These are phyloP conservation scores for Gentiana dahurica DNA, from an alignment of 257 asterid genomes.

Conservation along the genomic window DNA sequence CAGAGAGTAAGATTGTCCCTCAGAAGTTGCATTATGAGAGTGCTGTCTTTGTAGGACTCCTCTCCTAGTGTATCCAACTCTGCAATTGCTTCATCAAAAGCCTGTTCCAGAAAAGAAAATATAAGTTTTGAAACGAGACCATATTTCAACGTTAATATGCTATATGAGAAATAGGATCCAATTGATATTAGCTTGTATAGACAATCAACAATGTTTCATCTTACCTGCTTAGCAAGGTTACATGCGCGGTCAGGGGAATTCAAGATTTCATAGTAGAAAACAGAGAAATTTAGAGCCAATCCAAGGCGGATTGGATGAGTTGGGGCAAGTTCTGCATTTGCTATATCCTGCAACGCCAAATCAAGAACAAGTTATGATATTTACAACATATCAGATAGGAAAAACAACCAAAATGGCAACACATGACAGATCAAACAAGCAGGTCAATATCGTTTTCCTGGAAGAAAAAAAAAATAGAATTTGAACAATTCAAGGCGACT, in stretches of 20 bases:
- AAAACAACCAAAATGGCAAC: no score
- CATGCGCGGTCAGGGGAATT: constrained; percentile 92
- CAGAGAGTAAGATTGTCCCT: constrained; percentile 80
- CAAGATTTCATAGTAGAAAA: constrained; percentile 78
- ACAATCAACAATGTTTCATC: no score
- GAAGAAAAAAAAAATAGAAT: no score
- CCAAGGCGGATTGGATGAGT: constrained; percentile 89
- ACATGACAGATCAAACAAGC: not conserved
- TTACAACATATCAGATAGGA: not conserved
- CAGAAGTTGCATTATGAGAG: constrained; percentile 85
- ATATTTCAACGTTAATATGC: no score
- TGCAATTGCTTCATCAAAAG: constrained; percentile 86
- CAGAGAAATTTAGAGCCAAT: constrained; percentile 82
- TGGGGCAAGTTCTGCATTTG: constrained; percentile 69
- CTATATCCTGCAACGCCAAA: constrained; percentile 48
- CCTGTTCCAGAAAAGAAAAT: constrained; percentile 21
- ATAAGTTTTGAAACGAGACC: no score
- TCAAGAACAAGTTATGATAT: not conserved
- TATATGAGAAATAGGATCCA: no score
- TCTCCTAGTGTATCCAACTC: constrained; percentile 87
- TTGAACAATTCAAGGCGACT: no score
- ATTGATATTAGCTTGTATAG: no score
- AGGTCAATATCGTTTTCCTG: no score
- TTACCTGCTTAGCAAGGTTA: constrained; percentile 73
- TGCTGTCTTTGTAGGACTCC: constrained; percentile 97